Evolutionary conservation across 179 eudicot genomes (phyloP).

Genomic region (Spinacia oleracea): DNA sequence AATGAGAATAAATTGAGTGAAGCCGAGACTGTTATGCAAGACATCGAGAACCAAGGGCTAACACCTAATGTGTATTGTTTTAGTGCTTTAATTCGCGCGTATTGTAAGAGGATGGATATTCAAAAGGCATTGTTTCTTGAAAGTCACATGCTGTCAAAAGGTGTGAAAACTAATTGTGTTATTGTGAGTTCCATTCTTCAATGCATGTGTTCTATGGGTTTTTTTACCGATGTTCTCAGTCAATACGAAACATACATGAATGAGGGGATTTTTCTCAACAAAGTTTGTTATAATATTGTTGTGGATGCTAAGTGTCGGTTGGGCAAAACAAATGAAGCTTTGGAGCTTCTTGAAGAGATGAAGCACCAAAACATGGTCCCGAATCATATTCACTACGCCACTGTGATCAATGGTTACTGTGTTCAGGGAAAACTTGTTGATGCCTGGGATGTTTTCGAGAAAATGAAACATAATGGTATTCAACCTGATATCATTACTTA

Average conservation of each 20-base stretch:
- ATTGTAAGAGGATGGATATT: slow-evolving; percentile 50
- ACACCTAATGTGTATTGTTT: slow-evolving; percentile 45
- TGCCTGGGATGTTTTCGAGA: slow-evolving; percentile 42
- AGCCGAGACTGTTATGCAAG: slow-evolving; percentile 55
- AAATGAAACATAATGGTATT: slow-evolving; percentile 47
- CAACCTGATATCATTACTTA: slow-evolving; percentile 57
- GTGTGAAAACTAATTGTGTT: slow-evolving; percentile 52
- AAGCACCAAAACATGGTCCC: slow-evolving; percentile 40
- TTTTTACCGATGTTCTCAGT: slow-evolving; percentile 37
- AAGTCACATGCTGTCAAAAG: slow-evolving; percentile 48
- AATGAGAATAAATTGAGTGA: slow-evolving; percentile 50
- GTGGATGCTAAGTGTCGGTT: slow-evolving; percentile 54
- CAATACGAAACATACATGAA: slow-evolving; percentile 39
- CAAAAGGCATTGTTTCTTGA: slow-evolving; percentile 43
- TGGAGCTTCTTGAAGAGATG: slow-evolving; percentile 56
- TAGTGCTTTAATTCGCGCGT: slow-evolving; percentile 49
- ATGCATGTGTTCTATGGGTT: slow-evolving; percentile 51
- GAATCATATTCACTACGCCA: slow-evolving; percentile 64
- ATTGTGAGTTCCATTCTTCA: slow-evolving; percentile 53
- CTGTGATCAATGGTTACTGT: slow-evolving; percentile 63
- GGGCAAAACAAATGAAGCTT: slow-evolving; percentile 58
- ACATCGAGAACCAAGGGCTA: slow-evolving; percentile 50
- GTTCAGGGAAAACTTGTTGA: slow-evolving; percentile 43
- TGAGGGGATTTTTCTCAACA: slow-evolving; percentile 55
- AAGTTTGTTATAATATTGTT: slow-evolving; percentile 48